phyloP scores from a whole-genome alignment of 306 rosid genomes.

The Cajanus cajan region DNA sequence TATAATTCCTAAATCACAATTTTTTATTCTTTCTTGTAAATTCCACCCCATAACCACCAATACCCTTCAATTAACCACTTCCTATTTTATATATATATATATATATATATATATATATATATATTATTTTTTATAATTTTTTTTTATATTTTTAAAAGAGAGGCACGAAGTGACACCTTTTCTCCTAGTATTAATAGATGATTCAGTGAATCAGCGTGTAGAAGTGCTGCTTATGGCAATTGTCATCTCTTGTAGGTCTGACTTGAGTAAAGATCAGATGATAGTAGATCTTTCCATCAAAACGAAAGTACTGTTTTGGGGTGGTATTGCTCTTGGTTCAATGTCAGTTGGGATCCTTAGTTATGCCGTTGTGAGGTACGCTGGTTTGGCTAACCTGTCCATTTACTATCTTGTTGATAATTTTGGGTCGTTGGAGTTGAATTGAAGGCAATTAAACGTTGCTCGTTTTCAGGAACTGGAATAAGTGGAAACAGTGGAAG shows the following conservation, averaged over 20 bases:
- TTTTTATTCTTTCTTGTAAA: no score
- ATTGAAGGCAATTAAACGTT: slow-evolving; percentile 13
- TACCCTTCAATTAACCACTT: no score
- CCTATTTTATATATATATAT: no score
- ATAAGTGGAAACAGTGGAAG: slow-evolving; percentile 75
- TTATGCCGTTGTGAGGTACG: slow-evolving; percentile 68
- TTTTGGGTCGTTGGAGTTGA: slow-evolving; percentile 18
- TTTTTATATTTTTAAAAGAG: no score
- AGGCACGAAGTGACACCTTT: no score
- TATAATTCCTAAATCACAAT: no score
- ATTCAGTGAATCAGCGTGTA: slow-evolving; percentile 9
- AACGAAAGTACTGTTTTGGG: slow-evolving; percentile 57
- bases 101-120: no score
- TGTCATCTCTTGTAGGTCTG: slow-evolving; percentile 57
- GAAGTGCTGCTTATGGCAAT: slow-evolving; percentile 7
- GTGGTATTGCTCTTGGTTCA: slow-evolving; percentile 65
- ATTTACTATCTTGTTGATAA: not conserved
- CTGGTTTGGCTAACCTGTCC: not conserved
- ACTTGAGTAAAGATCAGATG: slow-evolving; percentile 82
- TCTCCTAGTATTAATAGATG: not conserved
- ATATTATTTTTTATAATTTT: no score
- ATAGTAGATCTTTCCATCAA: slow-evolving; percentile 55
- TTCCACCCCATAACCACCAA: no score
- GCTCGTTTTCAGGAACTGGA: slow-evolving; percentile 74
- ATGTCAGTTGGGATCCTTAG: slow-evolving; percentile 78